Percentiles rank a stretch among this genome's conserved stretches.
phyloP scores from a whole-genome alignment of 2,329 filamentous ascomycete genomes.

The Ploettnerulaceae sp. region DNA sequence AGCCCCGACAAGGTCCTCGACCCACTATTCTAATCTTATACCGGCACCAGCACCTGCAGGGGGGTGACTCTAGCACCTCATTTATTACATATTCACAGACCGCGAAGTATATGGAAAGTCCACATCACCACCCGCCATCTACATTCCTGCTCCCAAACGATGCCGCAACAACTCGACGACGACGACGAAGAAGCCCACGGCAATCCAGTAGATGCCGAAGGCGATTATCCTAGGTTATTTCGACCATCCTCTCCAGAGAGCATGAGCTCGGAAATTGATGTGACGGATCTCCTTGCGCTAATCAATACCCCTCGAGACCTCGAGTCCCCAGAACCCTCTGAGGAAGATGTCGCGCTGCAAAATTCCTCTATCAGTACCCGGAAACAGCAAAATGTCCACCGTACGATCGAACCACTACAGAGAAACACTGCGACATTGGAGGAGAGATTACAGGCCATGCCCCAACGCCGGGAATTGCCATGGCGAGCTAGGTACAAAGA shows the following conservation, averaged over 20 bases:
- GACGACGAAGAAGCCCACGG: conserved; percentile 17
- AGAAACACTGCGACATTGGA: conserved; percentile 27
- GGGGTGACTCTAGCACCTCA: conserved; percentile 11
- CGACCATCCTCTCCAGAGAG: conserved; percentile 23
- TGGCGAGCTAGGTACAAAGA: conserved; percentile 32
- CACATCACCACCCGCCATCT: conserved; percentile 7
- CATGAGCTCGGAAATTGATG: conserved; percentile 19
- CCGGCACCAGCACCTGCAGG: neutral
- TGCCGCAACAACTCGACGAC: conserved; percentile 23
- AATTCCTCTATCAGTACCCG: conserved; percentile 5
- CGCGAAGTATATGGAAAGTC: neutral
- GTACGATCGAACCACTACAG: conserved; percentile 11
- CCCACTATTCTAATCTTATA: too few relatives aligned
- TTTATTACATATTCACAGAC: conserved; percentile 11
- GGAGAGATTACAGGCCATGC: conserved; percentile 31
- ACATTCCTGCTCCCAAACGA: conserved; percentile 14
- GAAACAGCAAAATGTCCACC: conserved; percentile 8
- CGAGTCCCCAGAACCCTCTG: conserved; percentile 27
- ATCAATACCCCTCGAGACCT: conserved; percentile 26
- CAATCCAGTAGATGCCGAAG: conserved; percentile 28
- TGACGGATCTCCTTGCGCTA: conserved; percentile 22
- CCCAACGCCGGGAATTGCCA: conserved; percentile 28
- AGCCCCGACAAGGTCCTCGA: too few relatives aligned
- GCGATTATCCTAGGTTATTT: conserved; percentile 21
- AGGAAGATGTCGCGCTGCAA: conserved; percentile 14